Evolutionary conservation across 2,329 filamentous ascomycete genomes (phyloP).

Genomic region (Sclerotinia trifoliorum): DNA sequence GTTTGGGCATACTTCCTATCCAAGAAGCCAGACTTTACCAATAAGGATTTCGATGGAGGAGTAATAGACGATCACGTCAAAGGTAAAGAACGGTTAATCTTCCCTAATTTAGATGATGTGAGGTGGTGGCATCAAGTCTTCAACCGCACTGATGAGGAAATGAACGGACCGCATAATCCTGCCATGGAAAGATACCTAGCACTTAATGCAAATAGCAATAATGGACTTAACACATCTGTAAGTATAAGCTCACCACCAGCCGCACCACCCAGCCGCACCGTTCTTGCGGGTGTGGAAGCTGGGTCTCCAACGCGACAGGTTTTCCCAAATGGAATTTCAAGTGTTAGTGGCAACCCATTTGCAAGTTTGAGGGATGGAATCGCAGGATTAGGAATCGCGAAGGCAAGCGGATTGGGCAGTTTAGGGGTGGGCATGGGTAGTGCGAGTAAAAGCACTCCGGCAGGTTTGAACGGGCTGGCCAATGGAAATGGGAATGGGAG

Average conservation of each 20-base stretch:
- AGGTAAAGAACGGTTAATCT: slow-evolving; percentile 78
- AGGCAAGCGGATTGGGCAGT: slow-evolving; percentile 24
- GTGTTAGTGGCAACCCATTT: slow-evolving; percentile 40
- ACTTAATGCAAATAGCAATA: slow-evolving; percentile 15
- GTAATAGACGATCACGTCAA: slow-evolving; percentile 73
- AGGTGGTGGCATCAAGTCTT: slow-evolving; percentile 93
- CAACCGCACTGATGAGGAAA: slow-evolving; percentile 82
- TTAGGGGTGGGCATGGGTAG: slow-evolving; percentile 31
- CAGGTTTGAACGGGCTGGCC: slow-evolving; percentile 7
- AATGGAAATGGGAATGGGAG: slow-evolving; percentile 22
- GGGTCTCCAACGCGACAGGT: slow-evolving; percentile 30
- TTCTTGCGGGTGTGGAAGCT: slow-evolving; percentile 14
- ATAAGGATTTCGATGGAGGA: slow-evolving; percentile 71
- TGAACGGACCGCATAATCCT: slow-evolving; percentile 71
- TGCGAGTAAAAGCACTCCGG: slow-evolving; percentile 34
- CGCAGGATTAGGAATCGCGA: slow-evolving; percentile 45
- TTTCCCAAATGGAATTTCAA: slow-evolving; percentile 36
- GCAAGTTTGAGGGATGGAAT: slow-evolving; percentile 47
- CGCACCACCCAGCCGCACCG: background rate
- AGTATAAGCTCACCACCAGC: slow-evolving; percentile 8
- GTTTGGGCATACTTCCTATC: slow-evolving; percentile 97
- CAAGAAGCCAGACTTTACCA: slow-evolving; percentile 76
- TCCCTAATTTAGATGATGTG: slow-evolving; percentile 74
- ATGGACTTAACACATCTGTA: slow-evolving; percentile 1
- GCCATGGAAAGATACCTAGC: slow-evolving; percentile 42